Evolutionary conservation across 2,329 filamentous ascomycete species (phyloP).

Genomic region (Thielaviopsis punctulata): DNA sequence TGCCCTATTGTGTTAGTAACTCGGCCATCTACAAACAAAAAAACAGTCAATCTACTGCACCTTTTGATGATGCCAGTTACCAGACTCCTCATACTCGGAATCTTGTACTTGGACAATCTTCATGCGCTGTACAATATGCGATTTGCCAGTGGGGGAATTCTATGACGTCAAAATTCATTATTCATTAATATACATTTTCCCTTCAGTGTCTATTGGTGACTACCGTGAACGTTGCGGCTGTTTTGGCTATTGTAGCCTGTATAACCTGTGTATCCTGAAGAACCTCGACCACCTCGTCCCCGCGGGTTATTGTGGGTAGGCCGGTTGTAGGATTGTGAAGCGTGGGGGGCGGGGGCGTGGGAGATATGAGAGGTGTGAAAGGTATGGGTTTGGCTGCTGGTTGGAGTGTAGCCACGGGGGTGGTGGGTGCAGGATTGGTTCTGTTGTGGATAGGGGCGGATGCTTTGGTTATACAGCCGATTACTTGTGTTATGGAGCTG

Average conservation of each 20-base stretch:
- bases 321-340: not conserved
- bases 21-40: not conserved
- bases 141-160: conserved; percentile 4
- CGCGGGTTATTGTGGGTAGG: not conserved
- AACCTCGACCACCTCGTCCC: not conserved
- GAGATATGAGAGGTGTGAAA: no score
- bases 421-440: no score
- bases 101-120: conserved; percentile 8
- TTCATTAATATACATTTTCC: conserved; percentile 10
- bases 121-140: conserved; percentile 10
- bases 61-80: conserved; percentile 5
- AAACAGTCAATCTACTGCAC: not conserved
- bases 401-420: not conserved
- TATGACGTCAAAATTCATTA: conserved; percentile 8
- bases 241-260: not conserved
- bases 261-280: not conserved
- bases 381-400: not conserved
- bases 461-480: no score
- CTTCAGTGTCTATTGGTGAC: not conserved
- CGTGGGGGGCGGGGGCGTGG: no score
- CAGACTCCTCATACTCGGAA: not conserved
- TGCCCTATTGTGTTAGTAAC: conserved; percentile 21
- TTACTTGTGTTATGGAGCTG: no score
- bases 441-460: no score
- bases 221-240: not conserved